Evolutionary conservation across 192 early-diverging fungal genomes (phyloP), one percentile per base, ranked within the genome.

Genomic region (Backusella morwellensis): DNA sequence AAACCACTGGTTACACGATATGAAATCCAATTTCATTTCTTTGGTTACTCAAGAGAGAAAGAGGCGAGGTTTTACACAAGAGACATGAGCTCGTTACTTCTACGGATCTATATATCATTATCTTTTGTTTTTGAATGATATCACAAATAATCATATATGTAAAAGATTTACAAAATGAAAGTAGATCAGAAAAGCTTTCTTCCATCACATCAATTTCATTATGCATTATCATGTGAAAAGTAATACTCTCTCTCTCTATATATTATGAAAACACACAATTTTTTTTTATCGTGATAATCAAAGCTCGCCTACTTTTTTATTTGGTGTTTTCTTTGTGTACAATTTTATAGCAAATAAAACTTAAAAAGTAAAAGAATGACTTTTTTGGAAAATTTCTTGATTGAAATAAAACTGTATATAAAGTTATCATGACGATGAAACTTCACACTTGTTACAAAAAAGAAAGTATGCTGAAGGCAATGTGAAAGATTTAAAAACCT

Each of bases 311-410:
- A 56, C 8, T 7, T 54, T 54, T 23, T 6, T 12, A 63, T 63
- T 63, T 63, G 6, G 47, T 50, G 47, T 50, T 54, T 54, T 21
- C 6, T 29, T 29, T 11, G 56, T 59, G 23, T 29, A 63, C 56
- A 63, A 3, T 63, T 29, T 63, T 63, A 63, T 63, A 29, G 56
- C 12, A 21, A 63, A 50, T n/a, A 50, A 26, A 50, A 26, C 56
- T 63, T 29, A 63, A 63, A 63, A 63, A 63, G 56, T 63, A 63
- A 63, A 63, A 63, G 56, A 63, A 63, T 63, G 56, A 63, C 56
- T 63, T 63, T 63, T 63, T 63, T 23, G 56, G 56, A 63, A 63
- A 63, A 0, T 1, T 63, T 63, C 17, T 50, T 50, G 47, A n/a
- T 50, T 50, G 19, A 50, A 17, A 44, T 44, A 44, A n/a, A 50